These are phyloP conservation scores for Firmiana major DNA, from an alignment of 345 rosid genomes.

Conservation along the genomic window DNA sequence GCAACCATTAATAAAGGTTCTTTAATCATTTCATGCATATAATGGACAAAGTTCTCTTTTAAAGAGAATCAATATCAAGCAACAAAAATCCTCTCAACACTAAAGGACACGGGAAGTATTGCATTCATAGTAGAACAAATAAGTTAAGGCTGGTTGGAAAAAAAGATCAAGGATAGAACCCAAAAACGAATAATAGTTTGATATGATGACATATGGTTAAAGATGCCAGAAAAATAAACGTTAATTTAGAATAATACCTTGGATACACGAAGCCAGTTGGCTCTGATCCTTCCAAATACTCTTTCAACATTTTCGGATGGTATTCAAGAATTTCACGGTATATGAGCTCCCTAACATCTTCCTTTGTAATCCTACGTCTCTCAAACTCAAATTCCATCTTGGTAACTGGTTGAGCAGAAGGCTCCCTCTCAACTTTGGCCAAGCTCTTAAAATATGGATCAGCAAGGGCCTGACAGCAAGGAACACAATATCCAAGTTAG, in stretches of 20 bases:
- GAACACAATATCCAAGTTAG: slow-evolving; percentile 14
- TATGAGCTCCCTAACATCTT: slow-evolving; percentile 90
- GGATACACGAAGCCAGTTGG: slow-evolving; percentile 96
- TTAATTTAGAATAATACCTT: slow-evolving; percentile 39
- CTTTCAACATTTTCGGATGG: slow-evolving; percentile 95
- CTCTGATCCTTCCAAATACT: slow-evolving; percentile 82
- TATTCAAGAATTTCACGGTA: slow-evolving; percentile 89
- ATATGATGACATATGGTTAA: background rate
- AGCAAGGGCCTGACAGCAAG: slow-evolving; percentile 74
- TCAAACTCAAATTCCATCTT: slow-evolving; percentile 97
- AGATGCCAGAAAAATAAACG: background rate
- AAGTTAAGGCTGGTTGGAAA: background rate
- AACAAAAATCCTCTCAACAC: background rate
- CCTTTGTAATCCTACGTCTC: slow-evolving; percentile 91
- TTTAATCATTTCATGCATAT: background rate
- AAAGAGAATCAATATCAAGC: background rate
- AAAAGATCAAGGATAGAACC: background rate
- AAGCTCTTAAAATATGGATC: slow-evolving; percentile 90
- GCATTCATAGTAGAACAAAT: background rate
- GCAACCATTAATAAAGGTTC: background rate
- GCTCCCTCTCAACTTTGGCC: slow-evolving; percentile 95
- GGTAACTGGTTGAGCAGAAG: slow-evolving; percentile 89
- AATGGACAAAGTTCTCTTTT: slow-evolving; percentile 4
- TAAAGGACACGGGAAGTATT: background rate
- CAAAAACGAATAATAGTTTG: background rate